Percentiles rank a stretch among this genome's conserved stretches.
Conservation (phyloP, 148 eudicot species). For the Silene latifolia region DNA sequence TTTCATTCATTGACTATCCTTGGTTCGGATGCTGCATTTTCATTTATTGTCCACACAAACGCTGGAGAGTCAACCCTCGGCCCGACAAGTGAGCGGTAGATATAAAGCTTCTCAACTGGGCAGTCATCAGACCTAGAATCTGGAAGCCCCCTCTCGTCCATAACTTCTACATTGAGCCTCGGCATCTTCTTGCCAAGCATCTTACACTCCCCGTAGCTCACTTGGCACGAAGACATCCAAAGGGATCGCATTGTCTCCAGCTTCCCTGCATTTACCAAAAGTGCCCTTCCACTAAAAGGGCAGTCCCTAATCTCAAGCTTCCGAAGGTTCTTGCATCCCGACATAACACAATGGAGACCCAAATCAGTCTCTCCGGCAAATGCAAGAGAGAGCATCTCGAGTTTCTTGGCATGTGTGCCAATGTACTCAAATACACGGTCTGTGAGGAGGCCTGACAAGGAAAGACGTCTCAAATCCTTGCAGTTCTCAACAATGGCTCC, state of each 20-base stretch:
- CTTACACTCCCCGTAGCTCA: constrained; percentile 76
- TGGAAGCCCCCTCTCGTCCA: constrained; percentile 57
- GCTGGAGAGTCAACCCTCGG: constrained; percentile 66
- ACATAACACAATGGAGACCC: constrained; percentile 69
- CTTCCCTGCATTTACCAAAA: constrained; percentile 72
- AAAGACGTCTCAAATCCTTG: constrained; percentile 68
- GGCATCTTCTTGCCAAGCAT: constrained; percentile 76
- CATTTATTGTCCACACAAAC: constrained; percentile 55
- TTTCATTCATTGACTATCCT: constrained; percentile 1
- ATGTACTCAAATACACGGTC: constrained; percentile 71
- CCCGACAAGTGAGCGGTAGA: constrained; percentile 73
- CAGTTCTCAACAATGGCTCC: constrained; percentile 85
- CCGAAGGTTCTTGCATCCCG: constrained; percentile 73
- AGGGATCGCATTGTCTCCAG: constrained; percentile 99
- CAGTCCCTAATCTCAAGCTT: constrained; percentile 90
- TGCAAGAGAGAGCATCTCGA: constrained; percentile 89
- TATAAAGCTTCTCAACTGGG: constrained; percentile 69
- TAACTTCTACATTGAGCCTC: constrained; percentile 80
- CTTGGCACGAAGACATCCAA: constrained; percentile 97
- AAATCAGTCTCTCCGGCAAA: constrained; percentile 82
- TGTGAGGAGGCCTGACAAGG: constrained; percentile 80
- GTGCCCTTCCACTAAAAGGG: constrained; percentile 80
- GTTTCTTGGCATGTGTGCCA: constrained; percentile 73
- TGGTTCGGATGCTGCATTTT: not conserved
- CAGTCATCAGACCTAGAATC: constrained; percentile 41